Evolutionary conservation across 2,329 filamentous ascomycete genomes (phyloP).

Genomic region (Pseudogymnoascus destructans): DNA sequence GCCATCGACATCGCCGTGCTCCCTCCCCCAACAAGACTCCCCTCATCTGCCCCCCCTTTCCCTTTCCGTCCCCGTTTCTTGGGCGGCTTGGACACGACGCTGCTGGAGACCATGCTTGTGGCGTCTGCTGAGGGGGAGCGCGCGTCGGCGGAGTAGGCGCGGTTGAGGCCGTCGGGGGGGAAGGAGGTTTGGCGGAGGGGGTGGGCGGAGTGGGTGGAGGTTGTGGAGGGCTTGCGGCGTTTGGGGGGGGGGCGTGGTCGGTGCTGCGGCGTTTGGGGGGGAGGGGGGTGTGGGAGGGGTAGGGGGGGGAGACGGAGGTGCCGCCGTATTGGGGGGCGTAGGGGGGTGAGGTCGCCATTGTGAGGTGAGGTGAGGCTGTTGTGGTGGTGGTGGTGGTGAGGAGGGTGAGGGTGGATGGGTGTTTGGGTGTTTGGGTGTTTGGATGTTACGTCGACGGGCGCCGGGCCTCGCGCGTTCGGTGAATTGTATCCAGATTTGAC

Average conservation of each 20-base stretch:
- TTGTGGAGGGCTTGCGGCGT: constrained; percentile 56
- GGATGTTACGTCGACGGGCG: not conserved
- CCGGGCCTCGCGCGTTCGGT: not conserved
- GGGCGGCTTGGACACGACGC: constrained; percentile 38
- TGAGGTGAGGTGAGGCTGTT: not conserved
- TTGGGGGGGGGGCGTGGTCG: constrained; percentile 42
- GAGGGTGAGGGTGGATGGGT: not conserved
- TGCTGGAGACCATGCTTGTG: constrained; percentile 47
- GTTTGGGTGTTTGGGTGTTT: too few species aligned
- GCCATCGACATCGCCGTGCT: constrained; percentile 28
- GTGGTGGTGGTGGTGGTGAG: not conserved
- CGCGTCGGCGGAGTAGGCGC: constrained; percentile 38
- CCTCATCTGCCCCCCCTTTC: constrained; percentile 42
- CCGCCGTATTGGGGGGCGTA: constrained; percentile 19
- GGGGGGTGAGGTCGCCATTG: not conserved
- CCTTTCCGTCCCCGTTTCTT: constrained; percentile 50
- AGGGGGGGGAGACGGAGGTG: constrained; percentile 38
- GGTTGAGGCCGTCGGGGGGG: constrained; percentile 45
- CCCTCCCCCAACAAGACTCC: constrained; percentile 13
- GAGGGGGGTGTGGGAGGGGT: constrained; percentile 36
- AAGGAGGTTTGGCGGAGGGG: constrained; percentile 73
- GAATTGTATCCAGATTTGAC: not conserved
- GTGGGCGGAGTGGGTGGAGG: constrained; percentile 42
- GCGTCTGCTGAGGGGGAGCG: constrained; percentile 55
- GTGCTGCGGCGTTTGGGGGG: constrained; percentile 52